Percentiles rank a stretch among this genome's conserved stretches.
These are phyloP conservation scores for Saccharomyces jurei DNA, from an alignment of 805 yeast genomes.

Conservation along the genomic window DNA sequence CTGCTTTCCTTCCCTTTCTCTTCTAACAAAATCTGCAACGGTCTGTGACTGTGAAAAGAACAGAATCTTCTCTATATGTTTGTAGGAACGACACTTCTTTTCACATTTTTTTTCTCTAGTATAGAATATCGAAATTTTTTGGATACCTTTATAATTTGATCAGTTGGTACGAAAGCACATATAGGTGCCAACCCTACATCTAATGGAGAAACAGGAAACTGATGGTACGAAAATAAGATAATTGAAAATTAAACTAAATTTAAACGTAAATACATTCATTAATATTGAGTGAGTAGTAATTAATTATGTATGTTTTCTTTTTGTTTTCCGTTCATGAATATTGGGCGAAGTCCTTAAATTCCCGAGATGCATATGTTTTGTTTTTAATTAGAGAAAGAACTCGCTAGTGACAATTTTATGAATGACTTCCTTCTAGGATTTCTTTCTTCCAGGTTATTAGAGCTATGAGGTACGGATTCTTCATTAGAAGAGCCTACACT, in stretches of 20 bases:
- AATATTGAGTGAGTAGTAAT: slow-evolving; percentile 2
- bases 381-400: slow-evolving; percentile 5
- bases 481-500: background rate
- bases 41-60: background rate
- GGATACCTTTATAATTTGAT: background rate
- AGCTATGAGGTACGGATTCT: background rate
- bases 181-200: background rate
- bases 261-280: slow-evolving; percentile 4
- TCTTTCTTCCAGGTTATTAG: slow-evolving; percentile 3
- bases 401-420: slow-evolving; percentile 8
- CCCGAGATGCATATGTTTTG: background rate
- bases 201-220: background rate
- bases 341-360: background rate
- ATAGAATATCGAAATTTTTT: background rate
- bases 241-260: background rate
- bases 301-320: slow-evolving; percentile 1
- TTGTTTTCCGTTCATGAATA: background rate
- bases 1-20: background rate
- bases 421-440: slow-evolving; percentile 8
- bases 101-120: background rate
- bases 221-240: background rate
- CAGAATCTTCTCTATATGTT: background rate
- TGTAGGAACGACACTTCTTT: background rate
- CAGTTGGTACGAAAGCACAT: background rate
- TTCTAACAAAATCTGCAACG: background rate